Conservation (phyloP, 495 filamentous ascomycete genomes). For the Hypoxylon lienhwacheense region DNA sequence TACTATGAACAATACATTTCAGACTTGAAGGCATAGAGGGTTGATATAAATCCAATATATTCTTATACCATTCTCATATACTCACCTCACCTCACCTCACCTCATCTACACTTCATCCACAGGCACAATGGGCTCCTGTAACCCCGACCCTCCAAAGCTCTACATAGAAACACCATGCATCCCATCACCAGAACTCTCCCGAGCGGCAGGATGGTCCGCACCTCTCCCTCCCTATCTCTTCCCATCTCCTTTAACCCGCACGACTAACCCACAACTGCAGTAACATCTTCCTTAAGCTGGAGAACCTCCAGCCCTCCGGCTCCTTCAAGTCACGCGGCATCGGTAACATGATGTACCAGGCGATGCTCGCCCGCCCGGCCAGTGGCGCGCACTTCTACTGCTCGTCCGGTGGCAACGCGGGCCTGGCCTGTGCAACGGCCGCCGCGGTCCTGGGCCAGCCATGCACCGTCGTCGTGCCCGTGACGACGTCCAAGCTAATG, state of each 20-base stretch:
- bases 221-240: neutral
- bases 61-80: neutral
- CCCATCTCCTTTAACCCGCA: too few relatives aligned
- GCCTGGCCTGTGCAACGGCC: conserved; percentile 84
- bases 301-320: conserved; percentile 87
- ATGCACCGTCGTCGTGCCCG: conserved; percentile 81
- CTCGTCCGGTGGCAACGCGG: conserved; percentile 87
- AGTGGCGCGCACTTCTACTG: conserved; percentile 76
- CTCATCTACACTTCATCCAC: neutral
- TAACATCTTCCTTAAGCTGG: conserved; percentile 87
- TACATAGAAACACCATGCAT: conserved; percentile 76
- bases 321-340: conserved; percentile 96
- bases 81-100: too few relatives aligned
- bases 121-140: conserved; percentile 44
- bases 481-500: conserved; percentile 69
- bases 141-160: conserved; percentile 50
- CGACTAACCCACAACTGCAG: conserved; percentile 41
- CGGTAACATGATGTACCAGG: conserved; percentile 72
- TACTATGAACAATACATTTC: too few relatives aligned
- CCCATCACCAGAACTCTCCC: conserved; percentile 66
- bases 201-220: conserved; percentile 69
- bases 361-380: conserved; percentile 42
- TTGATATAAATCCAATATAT: too few relatives aligned
- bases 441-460: conserved; percentile 67
- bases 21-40: too few relatives aligned